These are phyloP conservation scores for Ganoderma lingzhi DNA, from an alignment of 1,284 basidiomycete genomes.

Conservation along the genomic window DNA sequence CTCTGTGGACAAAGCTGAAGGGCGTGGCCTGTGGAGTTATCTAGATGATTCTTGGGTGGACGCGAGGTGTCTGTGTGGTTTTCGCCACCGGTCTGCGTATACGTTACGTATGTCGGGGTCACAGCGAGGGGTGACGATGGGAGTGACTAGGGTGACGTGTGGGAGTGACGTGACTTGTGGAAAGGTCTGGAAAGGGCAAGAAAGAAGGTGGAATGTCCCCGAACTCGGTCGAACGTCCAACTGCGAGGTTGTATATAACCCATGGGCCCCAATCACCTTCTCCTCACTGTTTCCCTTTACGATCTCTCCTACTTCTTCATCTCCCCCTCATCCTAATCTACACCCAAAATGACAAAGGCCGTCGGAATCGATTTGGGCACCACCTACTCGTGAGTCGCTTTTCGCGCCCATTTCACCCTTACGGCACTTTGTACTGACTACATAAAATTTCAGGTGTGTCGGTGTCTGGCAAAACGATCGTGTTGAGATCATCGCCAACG, in stretches of 20 bases:
- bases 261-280: constrained; percentile 7
- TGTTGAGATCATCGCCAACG: constrained; percentile 97
- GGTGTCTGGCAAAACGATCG: constrained; percentile 99
- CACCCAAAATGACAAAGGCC: constrained; percentile 66
- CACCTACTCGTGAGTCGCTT: constrained; percentile 81
- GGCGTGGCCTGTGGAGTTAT: neutral
- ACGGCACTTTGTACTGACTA: constrained; percentile 21
- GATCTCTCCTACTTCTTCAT: constrained; percentile 29
- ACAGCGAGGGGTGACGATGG: constrained; percentile 1
- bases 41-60: neutral
- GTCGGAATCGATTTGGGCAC: constrained; percentile 94
- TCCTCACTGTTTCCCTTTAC: constrained; percentile 29
- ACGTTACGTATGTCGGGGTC: constrained; percentile 7
- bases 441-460: constrained; percentile 64
- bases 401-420: constrained; percentile 21
- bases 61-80: neutral
- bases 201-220: constrained; percentile 32
- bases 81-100: neutral
- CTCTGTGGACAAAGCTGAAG: neutral
- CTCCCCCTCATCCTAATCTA: constrained; percentile 21
- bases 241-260: constrained; percentile 28
- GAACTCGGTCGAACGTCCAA: constrained; percentile 30
- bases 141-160: constrained; percentile 27
- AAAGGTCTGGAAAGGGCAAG: constrained; percentile 35
- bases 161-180: constrained; percentile 30